A percentile compares a stretch with the other conserved stretches of the same genome.
phyloP scores from a whole-genome alignment of 2,329 filamentous ascomycete genomes.

The Emergomyces orientalis region DNA sequence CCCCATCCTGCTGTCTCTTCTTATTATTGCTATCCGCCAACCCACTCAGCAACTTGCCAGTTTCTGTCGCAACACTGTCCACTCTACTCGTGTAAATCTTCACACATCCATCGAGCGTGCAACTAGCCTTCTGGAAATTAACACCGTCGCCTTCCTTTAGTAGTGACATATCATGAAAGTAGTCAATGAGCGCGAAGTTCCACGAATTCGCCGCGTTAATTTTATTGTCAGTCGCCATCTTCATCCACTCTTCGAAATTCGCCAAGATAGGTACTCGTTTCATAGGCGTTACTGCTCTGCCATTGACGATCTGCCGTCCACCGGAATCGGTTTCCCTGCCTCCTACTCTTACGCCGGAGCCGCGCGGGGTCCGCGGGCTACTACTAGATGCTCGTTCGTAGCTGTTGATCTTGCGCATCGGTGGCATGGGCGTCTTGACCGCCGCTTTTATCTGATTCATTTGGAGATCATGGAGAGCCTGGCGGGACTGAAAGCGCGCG shows the following conservation, averaged over 20 bases:
- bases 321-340: constrained; percentile 44
- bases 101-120: constrained; percentile 92
- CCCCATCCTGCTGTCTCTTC: constrained; percentile 55
- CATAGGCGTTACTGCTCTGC: constrained; percentile 80
- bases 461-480: constrained; percentile 80
- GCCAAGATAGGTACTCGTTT: constrained; percentile 91
- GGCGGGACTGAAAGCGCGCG: constrained; percentile 73
- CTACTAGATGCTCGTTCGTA: constrained; percentile 30
- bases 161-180: constrained; percentile 98
- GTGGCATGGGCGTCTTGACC: constrained; percentile 39
- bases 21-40: constrained; percentile 68
- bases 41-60: constrained; percentile 86
- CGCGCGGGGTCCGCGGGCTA: constrained; percentile 44
- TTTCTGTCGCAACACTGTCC: constrained; percentile 96
- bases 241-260: constrained; percentile 99
- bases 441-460: constrained; percentile 85
- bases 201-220: constrained; percentile 98
- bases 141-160: constrained; percentile 93
- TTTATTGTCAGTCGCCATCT: constrained; percentile 99
- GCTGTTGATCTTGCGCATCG: constrained; percentile 27
- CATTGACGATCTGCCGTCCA: constrained; percentile 50
- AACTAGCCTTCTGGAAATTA: constrained; percentile 98
- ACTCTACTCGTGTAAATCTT: constrained; percentile 99
- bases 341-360: constrained; percentile 24
- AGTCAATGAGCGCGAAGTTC: constrained; percentile 99